These are phyloP conservation scores for Madurella fahalii DNA, from an alignment of 2,329 filamentous ascomycete species.

Conservation along the genomic window DNA sequence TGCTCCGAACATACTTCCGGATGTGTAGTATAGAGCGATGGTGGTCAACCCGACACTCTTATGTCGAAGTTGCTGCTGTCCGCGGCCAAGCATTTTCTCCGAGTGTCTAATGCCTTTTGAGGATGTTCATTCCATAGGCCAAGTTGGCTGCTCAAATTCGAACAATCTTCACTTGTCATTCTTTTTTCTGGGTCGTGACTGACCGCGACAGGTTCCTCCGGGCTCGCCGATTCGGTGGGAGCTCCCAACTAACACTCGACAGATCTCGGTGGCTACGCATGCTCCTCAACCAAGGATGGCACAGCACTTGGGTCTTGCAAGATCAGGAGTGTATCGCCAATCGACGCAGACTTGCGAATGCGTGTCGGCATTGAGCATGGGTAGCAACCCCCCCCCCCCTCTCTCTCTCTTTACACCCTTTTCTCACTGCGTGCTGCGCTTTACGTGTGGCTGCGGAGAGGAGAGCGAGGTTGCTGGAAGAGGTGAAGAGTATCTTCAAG, in stretches of 20 bases:
- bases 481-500: no score
- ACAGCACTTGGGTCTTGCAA: neutral
- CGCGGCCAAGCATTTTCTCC: conserved; percentile 4
- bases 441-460: conserved; percentile 49
- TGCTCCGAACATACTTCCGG: conserved; percentile 8
- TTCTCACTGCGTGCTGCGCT: conserved; percentile 51
- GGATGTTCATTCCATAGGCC: conserved; percentile 16
- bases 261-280: conserved; percentile 2
- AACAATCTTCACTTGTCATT: conserved; percentile 9
- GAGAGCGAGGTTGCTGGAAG: conserved; percentile 22
- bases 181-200: conserved; percentile 14
- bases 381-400: neutral
- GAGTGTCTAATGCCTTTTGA: neutral
- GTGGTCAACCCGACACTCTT: conserved; percentile 9
- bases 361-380: conserved; percentile 6
- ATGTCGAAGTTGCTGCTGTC: conserved; percentile 16
- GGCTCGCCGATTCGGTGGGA: neutral
- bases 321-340: neutral
- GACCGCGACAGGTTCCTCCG: conserved; percentile 6
- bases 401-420: conserved; percentile 33
- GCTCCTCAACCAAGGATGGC: neutral
- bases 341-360: conserved; percentile 3
- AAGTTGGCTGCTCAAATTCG: conserved; percentile 20
- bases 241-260: conserved; percentile 7
- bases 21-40: conserved; percentile 20